Conservation (phyloP, 148 eudicot genomes). For the Nyssa sinensis region DNA sequence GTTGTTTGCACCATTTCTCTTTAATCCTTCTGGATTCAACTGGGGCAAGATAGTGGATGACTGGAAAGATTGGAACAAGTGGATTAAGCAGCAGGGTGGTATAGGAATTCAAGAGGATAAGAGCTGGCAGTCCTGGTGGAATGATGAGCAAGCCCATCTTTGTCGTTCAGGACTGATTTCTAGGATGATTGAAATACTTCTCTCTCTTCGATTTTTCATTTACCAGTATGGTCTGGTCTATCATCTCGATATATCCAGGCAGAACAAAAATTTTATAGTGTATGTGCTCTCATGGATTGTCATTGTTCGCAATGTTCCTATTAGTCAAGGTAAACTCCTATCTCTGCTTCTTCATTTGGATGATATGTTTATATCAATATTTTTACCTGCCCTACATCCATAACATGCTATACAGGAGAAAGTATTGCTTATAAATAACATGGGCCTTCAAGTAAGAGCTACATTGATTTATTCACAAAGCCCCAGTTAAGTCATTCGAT, state of each 20-base stretch:
- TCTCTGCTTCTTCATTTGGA: conserved; percentile 1
- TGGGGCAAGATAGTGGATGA: conserved; percentile 94
- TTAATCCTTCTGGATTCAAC: conserved; percentile 86
- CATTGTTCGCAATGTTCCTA: conserved; percentile 64
- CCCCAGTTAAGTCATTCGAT: not conserved
- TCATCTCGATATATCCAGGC: conserved; percentile 80
- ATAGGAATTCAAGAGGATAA: conserved; percentile 89
- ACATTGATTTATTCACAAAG: not conserved
- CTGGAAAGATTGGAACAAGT: conserved; percentile 93
- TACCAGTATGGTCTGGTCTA: conserved; percentile 97
- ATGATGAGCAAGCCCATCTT: conserved; percentile 79
- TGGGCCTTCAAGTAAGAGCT: conserved; percentile 1
- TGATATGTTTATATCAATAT: not conserved
- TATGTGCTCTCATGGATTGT: conserved; percentile 94
- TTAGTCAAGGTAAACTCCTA: conserved; percentile 66
- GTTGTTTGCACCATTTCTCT: conserved; percentile 93
- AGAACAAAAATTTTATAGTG: conserved; percentile 66
- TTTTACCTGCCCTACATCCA: not conserved
- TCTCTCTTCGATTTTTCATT: conserved; percentile 76
- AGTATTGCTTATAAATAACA: not conserved
- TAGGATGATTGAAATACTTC: conserved; percentile 63
- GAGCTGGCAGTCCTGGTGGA: conserved; percentile 99
- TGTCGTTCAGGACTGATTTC: conserved; percentile 56
- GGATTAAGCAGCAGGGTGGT: conserved; percentile 90
- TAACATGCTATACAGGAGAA: not conserved